A percentile compares a stretch with the other conserved stretches of the same genome.
Evolutionary conservation across 2,329 filamentous ascomycete species (phyloP).

Genomic region (Drechslera avenae): DNA sequence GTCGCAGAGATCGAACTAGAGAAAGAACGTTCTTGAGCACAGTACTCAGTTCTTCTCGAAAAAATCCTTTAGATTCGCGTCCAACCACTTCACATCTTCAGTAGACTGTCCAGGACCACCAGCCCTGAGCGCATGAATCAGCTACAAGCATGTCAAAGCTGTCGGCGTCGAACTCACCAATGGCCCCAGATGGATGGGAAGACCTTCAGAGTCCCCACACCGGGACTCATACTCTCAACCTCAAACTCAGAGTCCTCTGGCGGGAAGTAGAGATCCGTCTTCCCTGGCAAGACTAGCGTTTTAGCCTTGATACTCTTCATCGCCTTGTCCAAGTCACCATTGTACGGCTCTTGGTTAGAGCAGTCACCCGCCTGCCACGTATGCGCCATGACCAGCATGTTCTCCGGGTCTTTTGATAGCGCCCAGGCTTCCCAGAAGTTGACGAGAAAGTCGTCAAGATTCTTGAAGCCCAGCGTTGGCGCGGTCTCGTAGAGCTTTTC

Average conservation of each 20-base stretch:
- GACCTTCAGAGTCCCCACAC: conserved; percentile 59
- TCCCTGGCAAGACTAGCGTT: conserved; percentile 70
- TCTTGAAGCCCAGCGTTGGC: conserved; percentile 63
- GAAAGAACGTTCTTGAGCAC: conserved; percentile 3
- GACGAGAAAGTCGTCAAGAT: conserved; percentile 74
- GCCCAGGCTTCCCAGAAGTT: conserved; percentile 80
- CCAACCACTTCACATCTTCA: conserved; percentile 74
- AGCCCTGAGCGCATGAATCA: conserved; percentile 57
- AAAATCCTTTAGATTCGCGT: conserved; percentile 63
- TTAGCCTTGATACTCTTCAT: conserved; percentile 74
- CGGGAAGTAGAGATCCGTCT: conserved; percentile 82
- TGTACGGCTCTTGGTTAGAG: conserved; percentile 70
- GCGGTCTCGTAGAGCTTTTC: conserved; percentile 68
- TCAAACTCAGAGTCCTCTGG: conserved; percentile 80
- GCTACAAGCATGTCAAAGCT: background rate
- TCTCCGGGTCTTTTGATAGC: conserved; percentile 74
- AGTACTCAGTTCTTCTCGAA: conserved; percentile 46
- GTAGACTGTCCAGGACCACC: conserved; percentile 72
- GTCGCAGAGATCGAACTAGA: conserved; percentile 23
- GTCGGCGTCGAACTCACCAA: conserved; percentile 50
- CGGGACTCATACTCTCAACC: conserved; percentile 65
- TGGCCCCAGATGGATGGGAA: conserved; percentile 70
- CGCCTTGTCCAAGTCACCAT: conserved; percentile 65
- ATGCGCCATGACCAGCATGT: conserved; percentile 74
- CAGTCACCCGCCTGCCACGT: conserved; percentile 80